phyloP scores from a whole-genome alignment of 441 rosid genomes.

The Adansonia grandidieri region DNA sequence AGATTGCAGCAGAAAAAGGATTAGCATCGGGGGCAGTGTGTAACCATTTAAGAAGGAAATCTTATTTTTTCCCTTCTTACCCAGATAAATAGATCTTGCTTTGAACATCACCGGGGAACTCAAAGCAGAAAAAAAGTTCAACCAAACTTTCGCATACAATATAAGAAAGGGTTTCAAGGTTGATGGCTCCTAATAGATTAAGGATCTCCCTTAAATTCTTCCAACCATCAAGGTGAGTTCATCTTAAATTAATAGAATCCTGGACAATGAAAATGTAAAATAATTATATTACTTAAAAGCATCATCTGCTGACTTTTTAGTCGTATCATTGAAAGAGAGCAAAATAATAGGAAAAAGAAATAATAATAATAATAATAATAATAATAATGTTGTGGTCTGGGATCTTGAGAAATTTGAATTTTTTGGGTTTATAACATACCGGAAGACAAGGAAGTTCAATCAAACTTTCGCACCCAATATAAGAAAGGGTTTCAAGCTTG shows the following conservation, averaged over 20 bases:
- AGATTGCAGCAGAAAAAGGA: neutral
- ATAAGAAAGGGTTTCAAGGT: no score
- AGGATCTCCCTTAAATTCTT: no score
- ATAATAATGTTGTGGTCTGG: no score
- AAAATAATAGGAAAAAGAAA: no score
- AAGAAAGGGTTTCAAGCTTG: no score
- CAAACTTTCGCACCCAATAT: no score
- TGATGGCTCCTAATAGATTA: no score
- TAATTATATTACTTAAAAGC: neutral
- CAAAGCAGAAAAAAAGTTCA: neutral
- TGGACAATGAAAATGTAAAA: neutral
- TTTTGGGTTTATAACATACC: constrained; percentile 1
- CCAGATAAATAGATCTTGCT: constrained; percentile 8
- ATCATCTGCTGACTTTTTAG: neutral
- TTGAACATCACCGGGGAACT: neutral
- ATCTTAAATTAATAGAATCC: no score
- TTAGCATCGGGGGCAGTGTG: neutral
- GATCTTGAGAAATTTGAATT: neutral
- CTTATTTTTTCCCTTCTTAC: neutral
- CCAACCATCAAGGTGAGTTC: no score
- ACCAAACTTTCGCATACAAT: no score
- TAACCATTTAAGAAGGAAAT: neutral
- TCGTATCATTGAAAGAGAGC: no score
- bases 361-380: no score
- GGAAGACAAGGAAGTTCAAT: neutral